Percentiles rank a stretch among this genome's conserved stretches.
These are phyloP conservation scores for Agaricales sp. DNA, from an alignment of 1,284 basidiomycete genomes.

Conservation along the genomic window DNA sequence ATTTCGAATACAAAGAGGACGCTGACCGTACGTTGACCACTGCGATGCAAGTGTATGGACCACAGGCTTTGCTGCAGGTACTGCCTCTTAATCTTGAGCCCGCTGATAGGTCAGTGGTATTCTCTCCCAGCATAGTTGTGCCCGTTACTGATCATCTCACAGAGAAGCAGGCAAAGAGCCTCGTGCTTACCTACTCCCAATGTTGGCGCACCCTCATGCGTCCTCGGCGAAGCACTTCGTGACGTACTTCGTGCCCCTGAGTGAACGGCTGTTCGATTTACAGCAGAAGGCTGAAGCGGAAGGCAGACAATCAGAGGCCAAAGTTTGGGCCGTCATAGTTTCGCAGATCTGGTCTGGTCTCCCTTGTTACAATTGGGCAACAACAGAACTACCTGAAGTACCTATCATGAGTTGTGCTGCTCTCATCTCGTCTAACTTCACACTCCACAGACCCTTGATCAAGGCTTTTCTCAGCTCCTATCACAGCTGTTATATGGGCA, in stretches of 20 bases:
- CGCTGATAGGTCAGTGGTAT: constrained; percentile 50
- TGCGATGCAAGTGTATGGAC: constrained; percentile 83
- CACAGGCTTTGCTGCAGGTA: constrained; percentile 63
- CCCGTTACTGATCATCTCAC: constrained; percentile 8
- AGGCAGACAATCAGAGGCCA: constrained; percentile 73
- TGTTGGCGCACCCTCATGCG: constrained; percentile 78
- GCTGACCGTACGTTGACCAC: constrained; percentile 76
- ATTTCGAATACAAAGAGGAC: constrained; percentile 86
- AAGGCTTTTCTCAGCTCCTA: constrained; percentile 77
- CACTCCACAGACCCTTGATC: constrained; percentile 48
- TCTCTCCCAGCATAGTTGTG: constrained; percentile 1
- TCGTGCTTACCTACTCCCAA: constrained; percentile 87
- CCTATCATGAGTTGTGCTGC: constrained; percentile 10
- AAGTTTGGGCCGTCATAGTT: constrained; percentile 89
- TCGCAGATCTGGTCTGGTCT: constrained; percentile 92
- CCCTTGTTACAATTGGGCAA: constrained; percentile 69
- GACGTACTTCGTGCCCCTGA: constrained; percentile 86
- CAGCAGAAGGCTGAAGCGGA: constrained; percentile 69
- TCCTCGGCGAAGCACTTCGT: constrained; percentile 81
- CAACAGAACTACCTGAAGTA: constrained; percentile 48
- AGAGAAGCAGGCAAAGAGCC: constrained; percentile 58
- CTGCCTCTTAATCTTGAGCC: constrained; percentile 87
- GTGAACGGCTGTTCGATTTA: constrained; percentile 86
- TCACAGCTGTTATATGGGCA: constrained; percentile 89
- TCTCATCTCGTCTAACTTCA: background rate